These are phyloP conservation scores for Symbiodinium natans DNA, from an alignment of 73 alveolate genomes.

Conservation along the genomic window DNA sequence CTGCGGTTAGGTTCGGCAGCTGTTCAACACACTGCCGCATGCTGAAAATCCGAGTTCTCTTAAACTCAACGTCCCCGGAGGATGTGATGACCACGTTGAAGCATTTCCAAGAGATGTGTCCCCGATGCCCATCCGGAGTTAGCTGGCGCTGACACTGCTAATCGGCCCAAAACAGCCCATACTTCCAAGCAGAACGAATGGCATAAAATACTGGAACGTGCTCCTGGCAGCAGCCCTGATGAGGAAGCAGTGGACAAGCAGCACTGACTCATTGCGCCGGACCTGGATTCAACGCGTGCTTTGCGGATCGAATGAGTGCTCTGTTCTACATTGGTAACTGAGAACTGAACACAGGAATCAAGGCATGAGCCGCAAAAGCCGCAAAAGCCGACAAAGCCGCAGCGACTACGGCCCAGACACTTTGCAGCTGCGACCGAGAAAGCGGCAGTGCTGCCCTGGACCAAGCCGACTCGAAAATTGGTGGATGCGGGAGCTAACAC, in stretches of 20 bases:
- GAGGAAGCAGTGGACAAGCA: slow-evolving; percentile 25
- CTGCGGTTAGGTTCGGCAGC: too few species aligned
- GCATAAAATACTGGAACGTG: too few species aligned
- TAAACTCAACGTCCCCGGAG: too few species aligned
- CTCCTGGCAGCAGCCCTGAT: slow-evolving; percentile 56
- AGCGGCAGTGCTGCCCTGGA: slow-evolving; percentile 53
- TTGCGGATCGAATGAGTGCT: not conserved
- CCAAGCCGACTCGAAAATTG: not conserved
- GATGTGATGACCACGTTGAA: too few species aligned
- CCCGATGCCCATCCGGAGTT: too few species aligned
- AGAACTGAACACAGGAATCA: not conserved
- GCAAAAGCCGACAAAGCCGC: not conserved
- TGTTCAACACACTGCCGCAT: too few species aligned
- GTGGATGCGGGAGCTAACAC: not conserved
- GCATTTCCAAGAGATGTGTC: too few species aligned
- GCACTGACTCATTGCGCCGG: slow-evolving; percentile 44
- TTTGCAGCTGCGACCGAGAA: slow-evolving; percentile 22
- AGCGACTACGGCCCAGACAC: not conserved
- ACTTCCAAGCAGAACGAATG: too few species aligned
- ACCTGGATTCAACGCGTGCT: not conserved
- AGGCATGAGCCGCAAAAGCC: not conserved
- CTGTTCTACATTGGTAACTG: not conserved
- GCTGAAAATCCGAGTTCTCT: too few species aligned
- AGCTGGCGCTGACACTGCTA: too few species aligned
- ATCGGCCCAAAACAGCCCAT: too few species aligned